Conservation (phyloP, 345 rosid species). For the Gynandropsis gynandra region DNA sequence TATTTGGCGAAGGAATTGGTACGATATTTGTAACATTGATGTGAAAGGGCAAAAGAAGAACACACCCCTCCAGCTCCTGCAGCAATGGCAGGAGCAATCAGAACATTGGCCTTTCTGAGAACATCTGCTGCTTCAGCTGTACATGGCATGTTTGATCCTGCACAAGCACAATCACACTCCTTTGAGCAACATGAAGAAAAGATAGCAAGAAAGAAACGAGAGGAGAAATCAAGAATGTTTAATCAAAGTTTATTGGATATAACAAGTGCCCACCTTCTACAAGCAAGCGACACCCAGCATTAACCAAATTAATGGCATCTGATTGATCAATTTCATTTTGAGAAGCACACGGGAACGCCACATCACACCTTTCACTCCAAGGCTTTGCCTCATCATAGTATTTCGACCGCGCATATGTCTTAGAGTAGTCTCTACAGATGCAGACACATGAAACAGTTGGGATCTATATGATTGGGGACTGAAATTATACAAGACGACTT, state of each 20-base stretch:
- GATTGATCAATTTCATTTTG: conserved; percentile 95
- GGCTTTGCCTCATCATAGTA: conserved; percentile 96
- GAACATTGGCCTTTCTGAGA: conserved; percentile 78
- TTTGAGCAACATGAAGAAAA: background rate
- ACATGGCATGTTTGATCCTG: conserved; percentile 98
- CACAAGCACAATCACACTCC: background rate
- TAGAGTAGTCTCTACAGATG: conserved; percentile 83
- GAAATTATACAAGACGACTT: no score
- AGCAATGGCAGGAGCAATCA: conserved; percentile 93
- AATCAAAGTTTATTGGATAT: conserved; percentile 11
- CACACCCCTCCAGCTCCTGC: conserved; percentile 99
- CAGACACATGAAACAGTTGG: conserved; percentile 14
- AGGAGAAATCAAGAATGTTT: conserved; percentile 4
- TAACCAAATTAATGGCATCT: conserved; percentile 87
- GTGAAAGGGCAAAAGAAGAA: conserved; percentile 16
- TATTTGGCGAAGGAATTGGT: no score
- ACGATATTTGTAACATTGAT: background rate
- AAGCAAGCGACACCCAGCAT: conserved; percentile 77
- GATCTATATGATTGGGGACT: background rate
- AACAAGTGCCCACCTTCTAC: conserved; percentile 66
- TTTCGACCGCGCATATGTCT: conserved; percentile 95
- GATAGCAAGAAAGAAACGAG: background rate
- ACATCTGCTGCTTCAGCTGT: conserved; percentile 89
- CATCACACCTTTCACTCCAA: conserved; percentile 93
- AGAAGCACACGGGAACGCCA: conserved; percentile 91